phyloP scores from a whole-genome alignment of 2,329 filamentous ascomycete genomes.

The Zymoseptoria crescenta region DNA sequence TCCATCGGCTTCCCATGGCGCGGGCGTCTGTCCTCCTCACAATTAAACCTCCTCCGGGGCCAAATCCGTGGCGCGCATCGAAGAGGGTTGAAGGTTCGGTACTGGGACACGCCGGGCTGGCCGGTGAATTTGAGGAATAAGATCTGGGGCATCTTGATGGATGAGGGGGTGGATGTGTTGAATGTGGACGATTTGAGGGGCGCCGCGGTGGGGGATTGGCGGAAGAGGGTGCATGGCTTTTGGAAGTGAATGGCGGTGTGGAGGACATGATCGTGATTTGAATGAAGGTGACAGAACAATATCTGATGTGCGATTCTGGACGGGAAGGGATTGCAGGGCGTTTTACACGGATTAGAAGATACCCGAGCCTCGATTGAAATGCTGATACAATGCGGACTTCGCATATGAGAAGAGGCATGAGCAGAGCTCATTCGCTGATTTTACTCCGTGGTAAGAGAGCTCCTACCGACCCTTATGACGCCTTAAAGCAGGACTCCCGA shows the following conservation, averaged over 20 bases:
- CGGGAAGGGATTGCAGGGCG: too few species aligned
- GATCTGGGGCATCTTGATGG: constrained; percentile 47
- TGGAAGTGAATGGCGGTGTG: neutral
- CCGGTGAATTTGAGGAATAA: constrained; percentile 46
- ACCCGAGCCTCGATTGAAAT: too few species aligned
- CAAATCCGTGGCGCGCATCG: constrained; percentile 47
- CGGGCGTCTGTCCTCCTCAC: constrained; percentile 39
- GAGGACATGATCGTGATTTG: too few species aligned
- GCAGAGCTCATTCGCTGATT: too few species aligned
- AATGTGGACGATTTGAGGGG: constrained; percentile 50
- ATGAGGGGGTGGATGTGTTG: constrained; percentile 48
- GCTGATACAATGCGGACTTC: too few species aligned
- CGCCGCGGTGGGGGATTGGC: constrained; percentile 43
- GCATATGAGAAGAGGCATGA: too few species aligned
- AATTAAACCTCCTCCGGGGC: constrained; percentile 41
- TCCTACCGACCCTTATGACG: too few species aligned
- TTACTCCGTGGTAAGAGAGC: too few species aligned
- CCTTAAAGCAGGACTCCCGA: too few species aligned
- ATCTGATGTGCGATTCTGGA: too few species aligned
- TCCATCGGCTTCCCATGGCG: constrained; percentile 43
- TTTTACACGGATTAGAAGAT: too few species aligned
- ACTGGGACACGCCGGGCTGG: constrained; percentile 51
- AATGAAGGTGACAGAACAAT: too few species aligned
- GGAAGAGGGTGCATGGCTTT: constrained; percentile 6
- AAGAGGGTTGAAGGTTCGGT: constrained; percentile 48